Base-by-base conservation (phyloP, 2,329 filamentous ascomycete genomes). In the Fusarium transvaalense region DNA sequence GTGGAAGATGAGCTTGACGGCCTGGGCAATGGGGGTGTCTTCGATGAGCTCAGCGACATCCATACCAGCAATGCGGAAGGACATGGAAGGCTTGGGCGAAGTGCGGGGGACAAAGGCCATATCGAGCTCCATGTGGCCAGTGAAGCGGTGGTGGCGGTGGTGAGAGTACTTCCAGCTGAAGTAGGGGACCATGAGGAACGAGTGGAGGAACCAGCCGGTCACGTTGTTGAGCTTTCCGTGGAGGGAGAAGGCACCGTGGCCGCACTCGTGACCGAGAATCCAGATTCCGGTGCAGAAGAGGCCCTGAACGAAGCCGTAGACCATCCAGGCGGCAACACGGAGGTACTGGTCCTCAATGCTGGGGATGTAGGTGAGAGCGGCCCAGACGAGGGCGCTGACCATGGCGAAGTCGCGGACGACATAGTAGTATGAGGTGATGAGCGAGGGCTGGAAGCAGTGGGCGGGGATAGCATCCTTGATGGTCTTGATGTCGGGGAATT, bases 91-190 rank as follows among this genome's bases (percentile, higher is more conserved):
- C 61, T 81, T 78, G 23, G 75, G 77, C 64, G 76, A 72, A 66
- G 81, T 85, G 68, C 80, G 78, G 46, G 88, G 88, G 17, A 90
- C 88, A 64, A 89, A 90, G 21, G 85, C 87, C 76, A 88, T 89
- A 76, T 91, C 89, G 80, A 88, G 89, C 61, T 88, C 84, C 81
- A 91, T 88, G 80, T 91, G 86, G 68, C 88, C 88, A 43, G 88
- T 88, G 78, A 87, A 90, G 69, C 86, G 86, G 80, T 93, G 91
- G 78, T 92, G 91, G 51, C 89, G 85, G 61, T 85, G 84, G 78
- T 93, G 91, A 32, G 86, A 89, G 76, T 88, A 88, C 80, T 91
- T 89, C 90, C 90, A 92, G 48, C 86, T 88, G 81, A 91, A 92
- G 80, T 89, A 93, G 5, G 91, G 91, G 4, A 91, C 89, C 65